These are phyloP conservation scores for Penicillium sp. DNA, from an alignment of 2,329 filamentous ascomycete genomes.

Conservation along the genomic window DNA sequence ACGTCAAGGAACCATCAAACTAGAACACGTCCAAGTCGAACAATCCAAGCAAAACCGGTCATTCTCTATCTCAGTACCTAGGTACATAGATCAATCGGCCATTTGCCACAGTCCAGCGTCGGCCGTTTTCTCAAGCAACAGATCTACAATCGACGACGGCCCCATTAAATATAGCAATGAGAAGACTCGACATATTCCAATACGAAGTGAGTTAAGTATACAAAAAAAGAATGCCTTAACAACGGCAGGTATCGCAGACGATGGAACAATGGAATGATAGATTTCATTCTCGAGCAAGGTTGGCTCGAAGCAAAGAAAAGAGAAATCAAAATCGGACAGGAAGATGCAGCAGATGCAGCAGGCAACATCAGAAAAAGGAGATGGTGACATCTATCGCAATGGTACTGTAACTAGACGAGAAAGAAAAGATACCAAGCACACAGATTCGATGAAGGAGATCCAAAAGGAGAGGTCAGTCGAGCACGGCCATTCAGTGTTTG, in stretches of 20 bases:
- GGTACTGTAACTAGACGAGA: conserved; percentile 14
- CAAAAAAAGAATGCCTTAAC: background rate
- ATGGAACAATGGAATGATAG: background rate
- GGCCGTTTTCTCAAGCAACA: background rate
- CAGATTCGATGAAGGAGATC: conserved; percentile 4
- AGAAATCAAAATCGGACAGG: conserved; percentile 4
- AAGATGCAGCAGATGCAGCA: conserved; percentile 10
- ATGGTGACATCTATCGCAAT: conserved; percentile 11
- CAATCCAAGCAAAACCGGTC: background rate
- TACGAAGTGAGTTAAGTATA: conserved; percentile 1
- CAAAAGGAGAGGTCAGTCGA: conserved; percentile 12
- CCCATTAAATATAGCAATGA: background rate
- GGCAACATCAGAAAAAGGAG: conserved; percentile 1
- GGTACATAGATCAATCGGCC: background rate
- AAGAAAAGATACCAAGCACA: conserved; percentile 10
- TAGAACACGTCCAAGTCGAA: background rate
- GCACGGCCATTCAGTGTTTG: background rate
- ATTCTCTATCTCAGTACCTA: background rate
- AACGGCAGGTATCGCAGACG: background rate
- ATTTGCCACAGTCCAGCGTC: background rate
- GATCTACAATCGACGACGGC: background rate
- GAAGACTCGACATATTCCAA: background rate
- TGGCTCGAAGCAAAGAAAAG: conserved; percentile 2
- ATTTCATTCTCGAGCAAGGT: conserved; percentile 2
- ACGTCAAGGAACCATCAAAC: background rate